A percentile compares a stretch with the other conserved stretches of the same genome.
Evolutionary conservation across 495 filamentous ascomycete species (phyloP).

Genomic region (Arthonia radiata): DNA sequence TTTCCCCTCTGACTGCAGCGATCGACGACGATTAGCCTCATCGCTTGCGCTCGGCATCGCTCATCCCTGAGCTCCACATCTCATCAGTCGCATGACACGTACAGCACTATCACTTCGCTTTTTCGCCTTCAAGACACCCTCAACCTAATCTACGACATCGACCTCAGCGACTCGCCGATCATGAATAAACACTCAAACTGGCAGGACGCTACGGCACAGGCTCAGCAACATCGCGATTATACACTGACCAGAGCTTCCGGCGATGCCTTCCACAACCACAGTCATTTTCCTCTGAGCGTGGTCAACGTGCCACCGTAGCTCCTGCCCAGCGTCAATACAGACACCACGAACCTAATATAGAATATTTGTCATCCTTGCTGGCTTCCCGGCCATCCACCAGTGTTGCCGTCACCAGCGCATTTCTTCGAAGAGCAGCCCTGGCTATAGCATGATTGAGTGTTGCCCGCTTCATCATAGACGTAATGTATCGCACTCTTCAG

Average conservation of each 20-base stretch:
- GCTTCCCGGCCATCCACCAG: constrained; percentile 19
- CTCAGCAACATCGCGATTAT: constrained; percentile 19
- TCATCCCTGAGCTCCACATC: too few relatives aligned
- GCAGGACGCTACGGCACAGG: constrained; percentile 20
- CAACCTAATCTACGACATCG: too few relatives aligned
- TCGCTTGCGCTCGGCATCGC: too few relatives aligned
- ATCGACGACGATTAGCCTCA: too few relatives aligned
- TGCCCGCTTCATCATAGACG: constrained; percentile 4
- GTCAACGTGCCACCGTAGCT: constrained; percentile 17
- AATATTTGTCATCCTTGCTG: constrained; percentile 18
- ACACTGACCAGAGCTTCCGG: constrained; percentile 17
- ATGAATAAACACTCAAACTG: too few relatives aligned
- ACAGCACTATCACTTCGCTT: too few relatives aligned
- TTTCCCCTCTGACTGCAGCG: too few relatives aligned
- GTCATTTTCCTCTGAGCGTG: constrained; percentile 17
- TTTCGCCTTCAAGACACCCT: too few relatives aligned
- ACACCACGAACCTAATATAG: constrained; percentile 25
- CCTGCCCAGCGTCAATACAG: constrained; percentile 21
- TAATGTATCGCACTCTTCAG: too few relatives aligned
- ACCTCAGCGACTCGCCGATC: too few relatives aligned
- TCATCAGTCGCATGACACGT: too few relatives aligned
- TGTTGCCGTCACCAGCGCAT: constrained; percentile 26
- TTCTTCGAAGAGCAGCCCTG: constrained; percentile 32
- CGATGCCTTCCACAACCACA: constrained; percentile 10
- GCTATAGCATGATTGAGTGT: constrained; percentile 29